A percentile compares a stretch with the other conserved stretches of the same genome.
Evolutionary conservation across 2,329 filamentous ascomycete species (phyloP).

Genomic region (Chalaropsis thielavioides): DNA sequence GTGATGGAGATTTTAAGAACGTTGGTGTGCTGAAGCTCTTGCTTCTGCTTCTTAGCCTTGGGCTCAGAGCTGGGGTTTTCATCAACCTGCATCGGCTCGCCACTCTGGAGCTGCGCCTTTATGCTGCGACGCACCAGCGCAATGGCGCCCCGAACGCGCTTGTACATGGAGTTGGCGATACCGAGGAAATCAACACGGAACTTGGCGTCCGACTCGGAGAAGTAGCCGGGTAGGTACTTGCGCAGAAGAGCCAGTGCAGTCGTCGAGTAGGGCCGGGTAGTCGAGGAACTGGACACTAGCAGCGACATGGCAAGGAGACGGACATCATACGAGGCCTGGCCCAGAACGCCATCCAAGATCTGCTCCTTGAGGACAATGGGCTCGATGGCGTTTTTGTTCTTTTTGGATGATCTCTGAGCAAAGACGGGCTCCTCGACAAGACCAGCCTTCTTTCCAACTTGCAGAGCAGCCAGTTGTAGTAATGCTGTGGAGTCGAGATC

Average conservation of each 20-base stretch:
- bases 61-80: conserved; percentile 19
- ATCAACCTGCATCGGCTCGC: conserved; percentile 26
- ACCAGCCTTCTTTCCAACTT: conserved; percentile 55
- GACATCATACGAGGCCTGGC: conserved; percentile 46
- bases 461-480: conserved; percentile 51
- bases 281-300: conserved; percentile 59
- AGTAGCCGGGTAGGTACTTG: conserved; percentile 52
- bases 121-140: conserved; percentile 38
- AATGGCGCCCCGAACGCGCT: conserved; percentile 55
- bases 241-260: conserved; percentile 48
- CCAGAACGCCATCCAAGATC: conserved; percentile 38
- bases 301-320: conserved; percentile 71
- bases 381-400: conserved; percentile 15
- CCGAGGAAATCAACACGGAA: conserved; percentile 69
- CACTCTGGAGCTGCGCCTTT: conserved; percentile 22
- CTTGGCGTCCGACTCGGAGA: conserved; percentile 75
- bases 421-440: conserved; percentile 48
- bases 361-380: conserved; percentile 28
- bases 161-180: conserved; percentile 60
- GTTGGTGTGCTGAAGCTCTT: conserved; percentile 28
- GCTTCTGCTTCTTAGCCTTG: conserved; percentile 20
- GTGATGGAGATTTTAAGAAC: conserved; percentile 28
- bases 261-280: conserved; percentile 55
- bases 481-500: conserved; percentile 40
- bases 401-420: conserved; percentile 14